These are phyloP conservation scores for Coelastrella sp. DNA, from an alignment of 139 green algal genomes.

Conservation along the genomic window DNA sequence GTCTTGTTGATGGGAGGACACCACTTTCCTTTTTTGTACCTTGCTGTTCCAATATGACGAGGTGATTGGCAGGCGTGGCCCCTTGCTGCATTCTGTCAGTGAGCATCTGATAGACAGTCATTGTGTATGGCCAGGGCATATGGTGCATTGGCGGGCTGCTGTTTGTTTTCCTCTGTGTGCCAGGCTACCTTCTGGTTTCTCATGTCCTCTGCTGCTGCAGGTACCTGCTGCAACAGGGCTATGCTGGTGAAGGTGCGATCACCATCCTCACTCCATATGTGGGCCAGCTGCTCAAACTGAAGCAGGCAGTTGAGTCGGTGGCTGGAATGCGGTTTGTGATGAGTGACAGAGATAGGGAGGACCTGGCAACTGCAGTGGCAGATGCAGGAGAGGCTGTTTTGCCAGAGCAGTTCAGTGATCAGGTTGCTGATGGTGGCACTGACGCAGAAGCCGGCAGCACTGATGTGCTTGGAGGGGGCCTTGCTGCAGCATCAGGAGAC, in stretches of 20 bases:
- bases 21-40: too few species aligned
- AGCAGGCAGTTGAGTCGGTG: slow-evolving; percentile 37
- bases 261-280: slow-evolving; percentile 84
- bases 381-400: neutral
- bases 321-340: slow-evolving; percentile 55
- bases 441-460: neutral
- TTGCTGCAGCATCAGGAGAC: neutral
- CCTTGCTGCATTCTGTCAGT: too few species aligned
- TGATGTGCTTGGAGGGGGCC: neutral
- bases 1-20: too few species aligned
- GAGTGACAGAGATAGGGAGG: slow-evolving; percentile 65
- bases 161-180: too few species aligned
- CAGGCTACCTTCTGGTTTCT: too few species aligned
- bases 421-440: neutral
- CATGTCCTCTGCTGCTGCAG: neutral
- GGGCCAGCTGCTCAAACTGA: slow-evolving; percentile 75
- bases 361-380: slow-evolving; percentile 50
- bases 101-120: too few species aligned
- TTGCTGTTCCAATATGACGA: too few species aligned
- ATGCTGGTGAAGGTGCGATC: slow-evolving; percentile 58
- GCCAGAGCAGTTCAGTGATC: neutral
- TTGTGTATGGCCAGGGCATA: too few species aligned
- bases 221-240: slow-evolving; percentile 79
- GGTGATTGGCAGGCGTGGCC: too few species aligned
- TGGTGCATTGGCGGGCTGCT: too few species aligned